Conservation (phyloP, 2,329 filamentous ascomycete species). For the Apiospora koreana region DNA sequence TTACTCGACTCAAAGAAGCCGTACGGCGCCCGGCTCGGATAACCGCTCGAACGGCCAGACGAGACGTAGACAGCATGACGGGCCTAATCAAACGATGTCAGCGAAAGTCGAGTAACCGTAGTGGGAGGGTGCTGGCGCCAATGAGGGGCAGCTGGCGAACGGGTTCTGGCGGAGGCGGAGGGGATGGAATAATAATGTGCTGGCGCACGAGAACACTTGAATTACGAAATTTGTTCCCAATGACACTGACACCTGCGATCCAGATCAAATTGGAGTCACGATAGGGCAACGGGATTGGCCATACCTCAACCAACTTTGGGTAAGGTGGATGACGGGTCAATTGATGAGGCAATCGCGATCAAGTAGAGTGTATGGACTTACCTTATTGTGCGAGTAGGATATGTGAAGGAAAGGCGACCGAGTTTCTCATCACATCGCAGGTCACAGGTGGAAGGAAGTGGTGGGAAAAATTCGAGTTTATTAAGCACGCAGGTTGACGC, state of each 20-base stretch:
- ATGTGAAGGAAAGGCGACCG: conserved; percentile 1
- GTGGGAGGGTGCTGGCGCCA: no score
- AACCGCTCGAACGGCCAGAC: conserved; percentile 29
- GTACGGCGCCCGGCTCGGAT: conserved; percentile 33
- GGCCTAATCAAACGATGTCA: neutral
- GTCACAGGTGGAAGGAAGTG: no score
- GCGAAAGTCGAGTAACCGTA: no score
- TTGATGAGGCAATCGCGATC: neutral
- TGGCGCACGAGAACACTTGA: neutral
- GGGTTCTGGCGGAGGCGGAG: no score
- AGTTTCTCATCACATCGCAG: conserved; percentile 7
- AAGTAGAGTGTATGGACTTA: neutral
- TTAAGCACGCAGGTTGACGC: conserved; percentile 4
- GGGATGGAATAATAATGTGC: no score
- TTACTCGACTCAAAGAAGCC: conserved; percentile 23
- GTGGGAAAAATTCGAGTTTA: neutral
- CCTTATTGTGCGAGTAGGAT: neutral
- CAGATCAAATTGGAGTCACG: neutral
- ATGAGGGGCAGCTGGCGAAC: no score
- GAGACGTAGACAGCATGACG: conserved; percentile 17
- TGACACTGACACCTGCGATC: no score
- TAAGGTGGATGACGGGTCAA: neutral
- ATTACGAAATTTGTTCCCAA: no score
- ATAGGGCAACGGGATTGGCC: neutral
- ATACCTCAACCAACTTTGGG: neutral